Percentiles rank a stretch among this genome's conserved stretches.
Evolutionary conservation across 352 stramenopile genomes (phyloP).

Genomic region (Pythium vanterpoolii): DNA sequence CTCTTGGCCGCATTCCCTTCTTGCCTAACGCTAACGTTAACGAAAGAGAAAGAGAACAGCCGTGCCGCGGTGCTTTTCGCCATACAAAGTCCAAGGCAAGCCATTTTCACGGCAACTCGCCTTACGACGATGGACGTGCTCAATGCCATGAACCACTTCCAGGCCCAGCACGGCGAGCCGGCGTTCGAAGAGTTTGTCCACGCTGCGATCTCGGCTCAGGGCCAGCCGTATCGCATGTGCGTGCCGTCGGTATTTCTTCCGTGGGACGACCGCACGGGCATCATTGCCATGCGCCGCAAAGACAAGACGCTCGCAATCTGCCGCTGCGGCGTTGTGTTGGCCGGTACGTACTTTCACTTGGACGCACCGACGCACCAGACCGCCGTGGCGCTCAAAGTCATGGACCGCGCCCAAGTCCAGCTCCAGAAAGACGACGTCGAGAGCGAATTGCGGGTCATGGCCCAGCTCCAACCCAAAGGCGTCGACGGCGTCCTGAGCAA

Average conservation of each 20-base stretch:
- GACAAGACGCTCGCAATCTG: constrained; percentile 68
- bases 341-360: constrained; percentile 67
- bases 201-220: constrained; percentile 39
- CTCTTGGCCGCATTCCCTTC: constrained; percentile 9
- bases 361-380: constrained; percentile 46
- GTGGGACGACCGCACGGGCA: constrained; percentile 58
- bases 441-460: constrained; percentile 79
- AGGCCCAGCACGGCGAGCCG: constrained; percentile 42
- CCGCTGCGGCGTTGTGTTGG: constrained; percentile 78
- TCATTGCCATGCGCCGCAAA: constrained; percentile 71
- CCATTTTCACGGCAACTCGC: not conserved
- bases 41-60: not conserved
- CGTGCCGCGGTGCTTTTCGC: not conserved
- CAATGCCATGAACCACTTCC: constrained; percentile 57
- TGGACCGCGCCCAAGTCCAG: constrained; percentile 69
- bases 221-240: constrained; percentile 51
- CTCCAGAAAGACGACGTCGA: constrained; percentile 79
- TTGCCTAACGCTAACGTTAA: not conserved
- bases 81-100: not conserved
- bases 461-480: constrained; percentile 68
- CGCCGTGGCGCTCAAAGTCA: constrained; percentile 76
- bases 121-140: constrained; percentile 64
- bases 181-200: constrained; percentile 62
- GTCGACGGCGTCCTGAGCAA: constrained; percentile 70
- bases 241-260: constrained; percentile 64